A percentile compares a stretch with the other conserved stretches of the same genome.
These are phyloP conservation scores for Lachnellula cervina DNA, from an alignment of 2,329 filamentous ascomycete species.

Conservation along the genomic window DNA sequence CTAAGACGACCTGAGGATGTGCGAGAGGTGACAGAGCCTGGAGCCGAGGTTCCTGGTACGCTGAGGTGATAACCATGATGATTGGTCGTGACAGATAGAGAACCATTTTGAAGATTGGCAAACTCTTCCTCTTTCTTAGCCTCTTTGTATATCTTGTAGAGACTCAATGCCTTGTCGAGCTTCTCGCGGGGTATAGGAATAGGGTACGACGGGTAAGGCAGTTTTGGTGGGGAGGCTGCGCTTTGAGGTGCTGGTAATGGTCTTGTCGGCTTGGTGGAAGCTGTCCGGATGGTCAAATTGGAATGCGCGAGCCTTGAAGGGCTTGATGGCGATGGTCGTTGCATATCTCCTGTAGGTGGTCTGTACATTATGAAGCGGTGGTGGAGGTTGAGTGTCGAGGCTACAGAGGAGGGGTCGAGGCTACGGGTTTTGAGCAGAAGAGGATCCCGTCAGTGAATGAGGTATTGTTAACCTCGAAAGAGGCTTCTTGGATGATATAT, in stretches of 20 bases:
- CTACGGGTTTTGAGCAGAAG: not conserved
- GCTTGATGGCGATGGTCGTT: not conserved
- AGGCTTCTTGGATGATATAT: not conserved
- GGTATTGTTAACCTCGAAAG: not conserved
- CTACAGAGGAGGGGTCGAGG: not conserved
- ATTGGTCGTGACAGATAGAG: conserved; percentile 11
- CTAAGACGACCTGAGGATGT: conserved; percentile 16
- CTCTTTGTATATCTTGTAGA: conserved; percentile 18
- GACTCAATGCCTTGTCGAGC: conserved; percentile 17
- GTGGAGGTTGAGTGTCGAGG: not conserved
- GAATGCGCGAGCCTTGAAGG: conserved; percentile 1
- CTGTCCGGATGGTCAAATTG: conserved; percentile 11
- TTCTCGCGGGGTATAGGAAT: conserved; percentile 23
- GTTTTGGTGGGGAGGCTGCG: conserved; percentile 11
- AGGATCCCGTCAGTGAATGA: not conserved
- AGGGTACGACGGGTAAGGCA: conserved; percentile 15
- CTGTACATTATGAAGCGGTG: not conserved
- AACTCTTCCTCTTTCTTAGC: conserved; percentile 17
- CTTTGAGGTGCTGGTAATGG: conserved; percentile 6
- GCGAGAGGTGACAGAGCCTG: conserved; percentile 19
- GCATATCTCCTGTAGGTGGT: not conserved
- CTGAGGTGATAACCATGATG: conserved; percentile 12
- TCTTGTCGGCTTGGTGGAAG: conserved; percentile 3
- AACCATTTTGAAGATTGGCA: conserved; percentile 12
- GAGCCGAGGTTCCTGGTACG: conserved; percentile 13